Conservation (phyloP, 164 flowering plant species). For the Berberis vulgaris region DNA sequence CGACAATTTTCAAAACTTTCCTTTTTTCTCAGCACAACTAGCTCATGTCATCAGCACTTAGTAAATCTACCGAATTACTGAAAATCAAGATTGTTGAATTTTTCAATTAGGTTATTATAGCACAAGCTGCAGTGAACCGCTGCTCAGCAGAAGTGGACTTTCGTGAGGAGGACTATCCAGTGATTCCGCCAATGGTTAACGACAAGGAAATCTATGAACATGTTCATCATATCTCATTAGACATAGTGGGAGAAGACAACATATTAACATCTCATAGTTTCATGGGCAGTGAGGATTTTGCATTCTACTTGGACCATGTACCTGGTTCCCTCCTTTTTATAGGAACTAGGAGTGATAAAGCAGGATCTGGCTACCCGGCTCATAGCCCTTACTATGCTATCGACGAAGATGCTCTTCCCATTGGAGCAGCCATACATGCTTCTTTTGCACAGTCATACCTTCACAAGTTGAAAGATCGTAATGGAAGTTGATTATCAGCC, state of each 20-base stretch:
- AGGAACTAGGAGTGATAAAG: conserved; percentile 40
- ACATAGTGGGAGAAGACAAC: conserved; percentile 37
- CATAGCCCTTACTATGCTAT: conserved; percentile 45
- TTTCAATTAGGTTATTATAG: conserved; percentile 32
- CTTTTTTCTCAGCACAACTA: neutral
- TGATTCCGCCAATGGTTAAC: conserved; percentile 46
- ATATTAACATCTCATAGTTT: conserved; percentile 13
- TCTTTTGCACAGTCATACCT: conserved; percentile 46
- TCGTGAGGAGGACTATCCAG: conserved; percentile 25
- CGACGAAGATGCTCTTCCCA: conserved; percentile 54
- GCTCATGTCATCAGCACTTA: neutral
- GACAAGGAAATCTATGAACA: conserved; percentile 32
- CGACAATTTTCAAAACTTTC: neutral
- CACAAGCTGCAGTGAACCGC: conserved; percentile 44
- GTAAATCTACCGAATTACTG: neutral
- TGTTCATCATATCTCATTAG: conserved; percentile 16
- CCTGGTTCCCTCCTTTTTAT: conserved; percentile 45
- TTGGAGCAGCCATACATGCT: conserved; percentile 62
- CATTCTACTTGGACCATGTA: conserved; percentile 44
- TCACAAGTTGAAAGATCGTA: conserved; percentile 3
- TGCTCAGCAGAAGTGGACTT: conserved; percentile 44
- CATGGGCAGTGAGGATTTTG: conserved; percentile 67
- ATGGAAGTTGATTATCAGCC: neutral
- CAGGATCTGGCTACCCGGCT: conserved; percentile 28
- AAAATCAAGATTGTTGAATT: too few relatives aligned